Conservation (phyloP, 768 basidiomycete genomes). For the Naganishia friedmannii region DNA sequence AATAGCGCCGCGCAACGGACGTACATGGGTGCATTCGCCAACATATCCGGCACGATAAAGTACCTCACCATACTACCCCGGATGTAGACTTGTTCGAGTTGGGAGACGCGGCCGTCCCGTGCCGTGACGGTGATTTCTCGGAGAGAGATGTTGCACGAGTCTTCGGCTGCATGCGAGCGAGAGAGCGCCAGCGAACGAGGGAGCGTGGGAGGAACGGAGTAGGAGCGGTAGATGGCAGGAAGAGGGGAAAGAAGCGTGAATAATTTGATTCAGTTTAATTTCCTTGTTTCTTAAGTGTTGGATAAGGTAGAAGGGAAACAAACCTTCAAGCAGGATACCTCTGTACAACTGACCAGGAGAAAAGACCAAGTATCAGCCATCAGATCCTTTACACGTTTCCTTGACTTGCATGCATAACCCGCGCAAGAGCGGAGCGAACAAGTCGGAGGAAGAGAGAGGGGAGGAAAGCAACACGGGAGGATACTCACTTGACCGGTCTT, state of each 20-base stretch:
- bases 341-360: constrained; percentile 63
- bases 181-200: constrained; percentile 5
- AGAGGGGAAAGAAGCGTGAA: neutral
- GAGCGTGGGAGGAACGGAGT: too few species aligned
- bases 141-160: constrained; percentile 93
- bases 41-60: constrained; percentile 99
- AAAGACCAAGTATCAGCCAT: too few species aligned
- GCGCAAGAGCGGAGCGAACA: too few species aligned
- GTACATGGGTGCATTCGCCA: constrained; percentile 98
- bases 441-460: too few species aligned
- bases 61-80: constrained; percentile 95
- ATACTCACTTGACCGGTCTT: constrained; percentile 82
- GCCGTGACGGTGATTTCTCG: constrained; percentile 97
- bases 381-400: too few species aligned
- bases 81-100: constrained; percentile 98
- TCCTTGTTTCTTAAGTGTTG: too few species aligned
- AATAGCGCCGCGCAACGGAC: constrained; percentile 51
- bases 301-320: constrained; percentile 4
- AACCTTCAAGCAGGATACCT: constrained; percentile 95
- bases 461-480: neutral
- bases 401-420: too few species aligned
- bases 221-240: neutral
- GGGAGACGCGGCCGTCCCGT: constrained; percentile 95
- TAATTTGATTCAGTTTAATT: too few species aligned
- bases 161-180: constrained; percentile 69